These are phyloP conservation scores for Colletotrichum theobromicola DNA, from an alignment of 2,329 filamentous ascomycete genomes.

Conservation along the genomic window DNA sequence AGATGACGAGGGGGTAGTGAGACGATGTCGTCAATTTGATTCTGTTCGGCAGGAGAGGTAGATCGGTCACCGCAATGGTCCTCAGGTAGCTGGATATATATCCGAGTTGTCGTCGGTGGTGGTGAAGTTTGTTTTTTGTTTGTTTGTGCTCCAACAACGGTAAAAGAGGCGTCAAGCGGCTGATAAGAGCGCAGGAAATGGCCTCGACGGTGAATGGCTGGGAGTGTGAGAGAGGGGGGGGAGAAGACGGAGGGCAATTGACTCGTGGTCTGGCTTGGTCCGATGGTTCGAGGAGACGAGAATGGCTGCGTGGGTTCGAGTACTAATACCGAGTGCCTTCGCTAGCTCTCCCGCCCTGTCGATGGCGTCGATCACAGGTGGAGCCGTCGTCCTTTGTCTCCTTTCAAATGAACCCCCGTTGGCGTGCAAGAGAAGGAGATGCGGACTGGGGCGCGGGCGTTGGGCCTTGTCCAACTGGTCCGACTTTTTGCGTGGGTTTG, in stretches of 20 bases:
- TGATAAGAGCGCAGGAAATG: neutral
- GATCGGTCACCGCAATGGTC: neutral
- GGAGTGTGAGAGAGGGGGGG: neutral
- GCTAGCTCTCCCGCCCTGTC: slow-evolving; percentile 12
- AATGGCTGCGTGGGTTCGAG: slow-evolving; percentile 1
- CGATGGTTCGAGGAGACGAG: slow-evolving; percentile 5
- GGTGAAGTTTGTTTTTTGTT: neutral
- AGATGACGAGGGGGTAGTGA: neutral
- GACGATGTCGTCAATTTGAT: slow-evolving; percentile 12
- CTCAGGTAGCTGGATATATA: neutral
- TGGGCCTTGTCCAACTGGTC: neutral
- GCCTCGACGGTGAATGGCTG: neutral
- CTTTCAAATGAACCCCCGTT: slow-evolving; percentile 20
- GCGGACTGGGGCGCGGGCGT: neutral
- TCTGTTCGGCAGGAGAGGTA: neutral
- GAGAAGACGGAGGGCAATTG: neutral
- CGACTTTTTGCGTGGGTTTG: neutral
- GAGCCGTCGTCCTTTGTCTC: slow-evolving; percentile 18
- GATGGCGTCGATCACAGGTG: slow-evolving; percentile 19
- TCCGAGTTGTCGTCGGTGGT: neutral
- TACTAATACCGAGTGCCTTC: slow-evolving; percentile 17
- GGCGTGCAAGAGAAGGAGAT: slow-evolving; percentile 2
- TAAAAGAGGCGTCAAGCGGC: neutral
- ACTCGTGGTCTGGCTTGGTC: slow-evolving; percentile 11
- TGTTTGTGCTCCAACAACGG: neutral